Evolutionary conservation across 352 stramenopile species (phyloP), one percentile per base, ranked within the genome.

Genomic region (Globisporangium cystogenes): DNA sequence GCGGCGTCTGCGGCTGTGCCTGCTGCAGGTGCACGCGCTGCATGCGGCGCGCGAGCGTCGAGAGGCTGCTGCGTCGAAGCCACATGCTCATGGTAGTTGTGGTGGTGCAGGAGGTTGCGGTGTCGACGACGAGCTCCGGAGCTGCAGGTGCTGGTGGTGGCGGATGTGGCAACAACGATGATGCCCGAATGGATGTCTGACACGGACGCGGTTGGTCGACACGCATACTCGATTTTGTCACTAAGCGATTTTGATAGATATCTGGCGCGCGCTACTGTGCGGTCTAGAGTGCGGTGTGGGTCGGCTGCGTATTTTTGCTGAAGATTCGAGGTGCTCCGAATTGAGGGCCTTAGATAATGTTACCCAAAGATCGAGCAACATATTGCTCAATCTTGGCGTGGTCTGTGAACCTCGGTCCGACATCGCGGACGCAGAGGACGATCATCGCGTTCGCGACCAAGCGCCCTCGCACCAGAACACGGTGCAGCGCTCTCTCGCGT

Each of bases 21-120:
- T 70, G 43, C 39, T 70, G 33, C 33, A 39, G 33, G 33, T 39
- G 33, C 63, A 31, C 52, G 64, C 52, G 68, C 55, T 49, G 72
- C 46, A 62, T 66, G 60, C 67, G 67, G 47, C 62, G 70, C 47
- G 76, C 67, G 36, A 87, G 53, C 48, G 67, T 57, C 49, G 76
- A 53, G 47, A 85, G 57, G 54, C 60, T 75, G 44, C 72, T 75
- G 44, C 74, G 78, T 52, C 74, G 71, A 48, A 86, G 77, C 71
- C 73, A 87, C 79, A 90, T 87, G 57, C 57, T 57, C 49, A 39
- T 39, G 11, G 4, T 21, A n/a, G 11, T 39, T 11, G 4, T 21
- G 27, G 11, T 51, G 41, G 20, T 43, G 40, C 31, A 33, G 31
- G 50, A 27, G 31, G 15, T 27, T 5, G 33, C 15, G 26, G 10